phyloP scores from a whole-genome alignment of 106 monocot species.

The Acorus calamus region DNA sequence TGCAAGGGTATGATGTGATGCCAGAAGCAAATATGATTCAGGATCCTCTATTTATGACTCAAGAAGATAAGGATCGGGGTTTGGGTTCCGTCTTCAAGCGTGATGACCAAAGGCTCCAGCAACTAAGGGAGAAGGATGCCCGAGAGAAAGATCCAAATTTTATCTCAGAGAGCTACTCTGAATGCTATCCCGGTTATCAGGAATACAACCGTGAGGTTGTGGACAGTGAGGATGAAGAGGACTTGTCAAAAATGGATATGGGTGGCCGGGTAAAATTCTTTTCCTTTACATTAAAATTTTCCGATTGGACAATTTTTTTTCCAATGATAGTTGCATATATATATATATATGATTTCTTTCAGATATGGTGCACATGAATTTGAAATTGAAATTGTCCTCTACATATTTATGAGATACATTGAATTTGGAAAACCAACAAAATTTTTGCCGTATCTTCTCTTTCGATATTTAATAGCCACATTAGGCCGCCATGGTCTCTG shows the following conservation, averaged over 20 bases:
- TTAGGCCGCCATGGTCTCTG: too few species aligned
- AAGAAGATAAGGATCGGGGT: constrained; percentile 89
- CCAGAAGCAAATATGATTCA: constrained; percentile 30
- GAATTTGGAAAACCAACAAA: too few species aligned
- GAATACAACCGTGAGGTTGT: constrained; percentile 86
- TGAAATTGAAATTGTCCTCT: too few species aligned
- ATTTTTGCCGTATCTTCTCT: too few species aligned
- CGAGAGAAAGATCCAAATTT: constrained; percentile 96
- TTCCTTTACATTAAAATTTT: background rate
- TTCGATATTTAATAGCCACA: too few species aligned
- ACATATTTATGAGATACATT: too few species aligned
- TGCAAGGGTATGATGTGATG: constrained; percentile 43
- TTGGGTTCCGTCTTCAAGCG: constrained; percentile 97
- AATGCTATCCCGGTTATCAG: constrained; percentile 98
- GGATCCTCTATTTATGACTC: constrained; percentile 85
- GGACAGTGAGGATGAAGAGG: constrained; percentile 89
- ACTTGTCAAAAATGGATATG: constrained; percentile 98
- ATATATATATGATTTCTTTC: background rate
- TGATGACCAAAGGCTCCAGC: constrained; percentile 86
- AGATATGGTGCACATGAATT: background rate
- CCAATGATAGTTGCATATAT: too few species aligned
- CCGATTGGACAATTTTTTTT: too few species aligned
- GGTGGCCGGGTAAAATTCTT: constrained; percentile 76
- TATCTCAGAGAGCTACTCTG: constrained; percentile 96
- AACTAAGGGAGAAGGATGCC: constrained; percentile 90